A percentile compares a stretch with the other conserved stretches of the same genome.
phyloP scores from a whole-genome alignment of 1,284 basidiomycete species.

The Sporisorium reilianum region DNA sequence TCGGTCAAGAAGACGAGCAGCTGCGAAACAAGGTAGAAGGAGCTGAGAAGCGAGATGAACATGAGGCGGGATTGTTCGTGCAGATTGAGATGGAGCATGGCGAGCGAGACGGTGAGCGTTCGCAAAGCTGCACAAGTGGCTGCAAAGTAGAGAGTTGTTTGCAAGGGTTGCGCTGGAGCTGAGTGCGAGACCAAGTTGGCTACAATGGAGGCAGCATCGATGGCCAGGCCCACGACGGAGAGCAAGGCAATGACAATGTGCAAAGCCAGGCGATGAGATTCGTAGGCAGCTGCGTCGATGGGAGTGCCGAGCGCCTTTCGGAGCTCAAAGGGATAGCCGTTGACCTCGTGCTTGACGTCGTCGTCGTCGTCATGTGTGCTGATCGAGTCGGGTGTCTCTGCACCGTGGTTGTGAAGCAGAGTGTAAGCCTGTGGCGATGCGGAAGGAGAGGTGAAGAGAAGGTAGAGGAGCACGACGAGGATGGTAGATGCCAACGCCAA shows the following conservation, averaged over 20 bases:
- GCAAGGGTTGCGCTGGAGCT: not conserved
- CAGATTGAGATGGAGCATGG: constrained; percentile 27
- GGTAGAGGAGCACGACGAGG: constrained; percentile 12
- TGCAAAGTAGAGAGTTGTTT: constrained; percentile 8
- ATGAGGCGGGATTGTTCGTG: constrained; percentile 13
- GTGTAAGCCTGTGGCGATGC: constrained; percentile 11
- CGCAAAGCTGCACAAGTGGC: constrained; percentile 18
- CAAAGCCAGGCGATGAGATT: constrained; percentile 8
- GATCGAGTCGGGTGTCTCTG: not conserved
- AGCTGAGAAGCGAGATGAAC: constrained; percentile 12
- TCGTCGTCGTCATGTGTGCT: not conserved
- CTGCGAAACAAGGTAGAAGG: constrained; percentile 18
- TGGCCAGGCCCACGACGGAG: constrained; percentile 24
- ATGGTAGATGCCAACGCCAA: constrained; percentile 1
- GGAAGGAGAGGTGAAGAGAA: constrained; percentile 1
- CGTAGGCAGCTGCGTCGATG: constrained; percentile 11
- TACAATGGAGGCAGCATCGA: constrained; percentile 28
- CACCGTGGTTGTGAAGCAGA: not conserved
- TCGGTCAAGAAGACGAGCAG: constrained; percentile 23
- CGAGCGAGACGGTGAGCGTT: constrained; percentile 20
- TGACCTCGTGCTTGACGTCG: constrained; percentile 14
- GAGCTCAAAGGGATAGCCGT: constrained; percentile 22
- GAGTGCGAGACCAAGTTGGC: not conserved
- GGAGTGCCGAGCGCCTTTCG: constrained; percentile 29
- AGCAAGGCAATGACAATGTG: constrained; percentile 26